Percentiles rank a stretch among this genome's conserved stretches.
Evolutionary conservation across 2,329 filamentous ascomycete species (phyloP).

Genomic region (Cryphonectria naterciae): DNA sequence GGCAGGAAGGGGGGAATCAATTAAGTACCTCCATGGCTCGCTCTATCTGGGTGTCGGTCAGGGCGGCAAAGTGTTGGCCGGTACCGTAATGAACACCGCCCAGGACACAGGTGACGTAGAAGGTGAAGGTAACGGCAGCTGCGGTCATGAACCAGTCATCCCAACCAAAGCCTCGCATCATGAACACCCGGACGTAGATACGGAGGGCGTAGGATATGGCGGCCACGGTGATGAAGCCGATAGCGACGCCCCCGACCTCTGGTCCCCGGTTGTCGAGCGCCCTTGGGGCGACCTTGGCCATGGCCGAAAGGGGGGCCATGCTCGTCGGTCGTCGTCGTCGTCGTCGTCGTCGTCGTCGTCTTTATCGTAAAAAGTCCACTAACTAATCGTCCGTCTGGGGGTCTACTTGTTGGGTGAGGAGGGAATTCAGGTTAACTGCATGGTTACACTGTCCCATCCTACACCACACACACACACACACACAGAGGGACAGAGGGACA

Average conservation of each 20-base stretch:
- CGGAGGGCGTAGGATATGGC: conserved; percentile 38
- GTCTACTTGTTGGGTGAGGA: neutral
- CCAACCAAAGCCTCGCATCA: conserved; percentile 45
- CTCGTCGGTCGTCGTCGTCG: neutral
- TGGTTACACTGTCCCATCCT: neutral
- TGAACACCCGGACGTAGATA: conserved; percentile 39
- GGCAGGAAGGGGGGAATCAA: neutral
- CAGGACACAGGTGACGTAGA: conserved; percentile 41
- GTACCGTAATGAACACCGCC: conserved; percentile 46
- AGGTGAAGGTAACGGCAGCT: conserved; percentile 41
- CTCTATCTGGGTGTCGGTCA: conserved; percentile 34
- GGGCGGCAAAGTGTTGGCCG: conserved; percentile 42
- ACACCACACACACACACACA: neutral
- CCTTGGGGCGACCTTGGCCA: conserved; percentile 14
- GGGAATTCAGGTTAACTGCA: neutral
- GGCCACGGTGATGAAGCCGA: conserved; percentile 36
- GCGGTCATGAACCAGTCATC: conserved; percentile 46
- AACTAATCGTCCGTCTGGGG: neutral
- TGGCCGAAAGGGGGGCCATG: conserved; percentile 15
- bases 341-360: neutral
- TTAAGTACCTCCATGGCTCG: conserved; percentile 42
- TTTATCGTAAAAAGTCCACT: neutral
- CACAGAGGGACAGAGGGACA: too few relatives aligned
- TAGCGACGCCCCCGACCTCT: conserved; percentile 40
- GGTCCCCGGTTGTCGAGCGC: conserved; percentile 39